Evolutionary conservation across 2,329 filamentous ascomycete genomes (phyloP).

Genomic region (Thelonectria discophora): DNA sequence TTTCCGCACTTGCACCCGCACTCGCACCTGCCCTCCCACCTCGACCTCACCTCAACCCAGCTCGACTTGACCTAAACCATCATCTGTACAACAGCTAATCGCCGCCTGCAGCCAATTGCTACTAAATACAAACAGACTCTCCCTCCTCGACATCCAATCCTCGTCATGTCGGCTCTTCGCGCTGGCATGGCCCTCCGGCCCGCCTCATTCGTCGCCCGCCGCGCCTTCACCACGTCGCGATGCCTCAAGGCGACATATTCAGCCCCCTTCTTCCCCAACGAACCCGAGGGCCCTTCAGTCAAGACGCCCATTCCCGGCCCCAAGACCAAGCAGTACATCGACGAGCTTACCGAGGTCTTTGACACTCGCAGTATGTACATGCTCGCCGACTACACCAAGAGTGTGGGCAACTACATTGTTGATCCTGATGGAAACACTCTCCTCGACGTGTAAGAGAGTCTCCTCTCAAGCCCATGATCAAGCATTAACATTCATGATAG

Average conservation of each 20-base stretch:
- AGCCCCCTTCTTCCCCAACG: conserved; percentile 55
- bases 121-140: neutral
- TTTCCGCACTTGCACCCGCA: too few relatives aligned
- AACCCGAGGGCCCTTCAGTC: conserved; percentile 62
- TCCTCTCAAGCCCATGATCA: neutral
- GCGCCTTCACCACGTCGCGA: conserved; percentile 38
- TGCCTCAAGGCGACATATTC: conserved; percentile 44
- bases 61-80: too few relatives aligned
- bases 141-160: neutral
- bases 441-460: conserved; percentile 70
- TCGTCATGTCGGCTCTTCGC: conserved; percentile 44
- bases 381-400: conserved; percentile 78
- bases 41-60: neutral
- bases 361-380: conserved; percentile 88
- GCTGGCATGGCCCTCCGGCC: conserved; percentile 40
- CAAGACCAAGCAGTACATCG: conserved; percentile 72
- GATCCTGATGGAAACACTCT: conserved; percentile 77
- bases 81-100: neutral
- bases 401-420: conserved; percentile 81
- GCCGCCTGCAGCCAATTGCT: neutral
- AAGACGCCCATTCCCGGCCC: conserved; percentile 78
- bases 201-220: conserved; percentile 31
- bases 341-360: conserved; percentile 80
- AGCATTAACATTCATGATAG: conserved; percentile 47
- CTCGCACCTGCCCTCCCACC: neutral